Conservation (phyloP, 331 rosid species). For the Pyrus hybrid region DNA sequence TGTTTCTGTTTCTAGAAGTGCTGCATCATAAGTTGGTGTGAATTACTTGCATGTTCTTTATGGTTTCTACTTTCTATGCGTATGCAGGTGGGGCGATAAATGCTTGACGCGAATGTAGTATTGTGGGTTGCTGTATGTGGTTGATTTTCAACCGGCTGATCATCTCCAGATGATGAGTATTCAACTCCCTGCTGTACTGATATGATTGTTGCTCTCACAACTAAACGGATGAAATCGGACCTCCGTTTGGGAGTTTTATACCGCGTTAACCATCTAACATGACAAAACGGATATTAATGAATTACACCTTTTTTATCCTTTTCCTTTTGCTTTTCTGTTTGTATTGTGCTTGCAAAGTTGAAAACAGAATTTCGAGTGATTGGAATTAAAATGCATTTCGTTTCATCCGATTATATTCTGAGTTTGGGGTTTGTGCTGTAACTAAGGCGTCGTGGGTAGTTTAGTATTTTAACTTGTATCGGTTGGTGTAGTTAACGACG, state of each 20-base stretch:
- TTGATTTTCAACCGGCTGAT: constrained; percentile 10
- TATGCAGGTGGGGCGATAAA: constrained; percentile 21
- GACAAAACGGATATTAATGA: not conserved
- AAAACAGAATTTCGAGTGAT: not conserved
- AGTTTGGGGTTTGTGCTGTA: not conserved
- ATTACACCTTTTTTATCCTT: not conserved
- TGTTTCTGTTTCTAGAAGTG: not conserved
- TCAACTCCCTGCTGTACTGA: constrained; percentile 6
- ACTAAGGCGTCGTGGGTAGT: not conserved
- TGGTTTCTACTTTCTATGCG: not conserved
- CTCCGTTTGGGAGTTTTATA: not conserved
- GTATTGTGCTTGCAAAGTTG: not conserved
- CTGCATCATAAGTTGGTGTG: not conserved
- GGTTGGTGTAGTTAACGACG: not conserved
- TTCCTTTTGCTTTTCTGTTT: not conserved
- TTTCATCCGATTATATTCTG: not conserved
- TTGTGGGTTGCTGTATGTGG: constrained; percentile 15
- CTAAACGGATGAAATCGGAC: constrained; percentile 13
- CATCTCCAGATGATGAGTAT: not conserved
- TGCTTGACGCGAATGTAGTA: not conserved
- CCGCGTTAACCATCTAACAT: not conserved
- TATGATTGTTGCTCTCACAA: not conserved
- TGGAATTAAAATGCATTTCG: not conserved
- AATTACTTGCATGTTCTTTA: not conserved
- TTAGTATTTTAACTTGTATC: not conserved